A percentile compares a stretch with the other conserved stretches of the same genome.
phyloP scores from a whole-genome alignment of 1,284 basidiomycete genomes.

The Ceratobasidium sp. region DNA sequence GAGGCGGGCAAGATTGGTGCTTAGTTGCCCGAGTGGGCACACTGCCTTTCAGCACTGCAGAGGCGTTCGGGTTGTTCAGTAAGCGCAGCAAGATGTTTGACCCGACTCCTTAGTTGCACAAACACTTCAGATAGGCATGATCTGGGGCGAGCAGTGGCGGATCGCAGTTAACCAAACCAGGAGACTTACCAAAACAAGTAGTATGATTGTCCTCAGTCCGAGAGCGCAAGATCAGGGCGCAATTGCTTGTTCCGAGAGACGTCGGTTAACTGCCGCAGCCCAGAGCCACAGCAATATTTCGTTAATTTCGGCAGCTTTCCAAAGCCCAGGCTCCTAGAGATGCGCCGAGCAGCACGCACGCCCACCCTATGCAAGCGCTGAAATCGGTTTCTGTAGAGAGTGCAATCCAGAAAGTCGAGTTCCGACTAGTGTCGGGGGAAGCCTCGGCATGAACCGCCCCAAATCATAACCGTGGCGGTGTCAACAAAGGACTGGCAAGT shows the following conservation, averaged over 20 bases:
- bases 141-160: not conserved
- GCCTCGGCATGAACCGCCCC: not conserved
- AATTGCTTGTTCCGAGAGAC: not conserved
- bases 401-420: not conserved
- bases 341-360: not conserved
- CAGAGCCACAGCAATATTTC: not conserved
- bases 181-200: constrained; percentile 25
- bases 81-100: not conserved
- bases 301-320: constrained; percentile 11
- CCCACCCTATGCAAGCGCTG: not conserved
- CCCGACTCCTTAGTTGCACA: not conserved
- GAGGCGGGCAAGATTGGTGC: constrained; percentile 3
- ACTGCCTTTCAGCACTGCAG: constrained; percentile 30
- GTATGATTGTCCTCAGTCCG: not conserved
- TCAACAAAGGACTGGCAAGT: not conserved
- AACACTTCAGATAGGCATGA: not conserved
- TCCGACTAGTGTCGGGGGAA: constrained; percentile 9
- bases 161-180: constrained; percentile 1
- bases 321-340: not conserved
- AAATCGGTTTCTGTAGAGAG: not conserved
- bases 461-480: constrained; percentile 5
- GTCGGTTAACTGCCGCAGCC: constrained; percentile 1
- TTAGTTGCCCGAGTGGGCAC: not conserved
- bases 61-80: constrained; percentile 7
- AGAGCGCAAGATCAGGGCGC: not conserved